Evolutionary conservation across 768 basidiomycete species (phyloP), one percentile per base, ranked within the genome.

Genomic region (Collybiopsis confluens): DNA sequence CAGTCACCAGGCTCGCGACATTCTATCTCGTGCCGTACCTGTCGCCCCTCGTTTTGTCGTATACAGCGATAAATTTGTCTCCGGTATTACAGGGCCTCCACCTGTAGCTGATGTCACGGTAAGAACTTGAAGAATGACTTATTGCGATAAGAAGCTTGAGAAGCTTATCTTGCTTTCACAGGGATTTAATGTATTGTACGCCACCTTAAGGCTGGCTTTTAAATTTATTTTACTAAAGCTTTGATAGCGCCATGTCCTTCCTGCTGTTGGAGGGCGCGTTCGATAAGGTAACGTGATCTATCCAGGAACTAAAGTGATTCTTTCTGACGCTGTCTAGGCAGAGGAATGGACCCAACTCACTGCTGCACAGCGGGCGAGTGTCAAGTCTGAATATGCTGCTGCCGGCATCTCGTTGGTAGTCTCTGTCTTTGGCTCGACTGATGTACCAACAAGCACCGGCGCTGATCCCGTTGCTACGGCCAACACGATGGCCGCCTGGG

Each of bases 401-500:
- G 80, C 81, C 6, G 82, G 82, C 15, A 82, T 83, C 63, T 77
- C 76, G n/a, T 59, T 85, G 43, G 73, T 85, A 49, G 82, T 84
- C 4, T 78, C 80, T 42, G 73, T 69, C 4, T 84, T 84, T 58
- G 79, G 79, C 4, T 41, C 46, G 15, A 62, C 68, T 4, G 72
- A 76, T 48, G 59, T 66, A 6, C 79, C 79, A 4, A 80, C 78
- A 15, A 66, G 68, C 10, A 68, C 61, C 8, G 75, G 77, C 43
- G 80, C 78, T 18, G 82, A 89, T 64, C 82, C 87, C 18, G 67
- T 80, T 4, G 68, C 71, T 9, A 79, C 80, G 15, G 88, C 88
- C 1, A 80, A 82, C 57, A 79, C 76, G 1, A 74, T 89, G 64
- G 85, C 86, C 0, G 76, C 76, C 13, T 90, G 76, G 73, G 86